Percentiles rank a stretch among this genome's conserved stretches.
Conservation (phyloP, 495 filamentous ascomycete species). For the Penicillium simplicissimum region DNA sequence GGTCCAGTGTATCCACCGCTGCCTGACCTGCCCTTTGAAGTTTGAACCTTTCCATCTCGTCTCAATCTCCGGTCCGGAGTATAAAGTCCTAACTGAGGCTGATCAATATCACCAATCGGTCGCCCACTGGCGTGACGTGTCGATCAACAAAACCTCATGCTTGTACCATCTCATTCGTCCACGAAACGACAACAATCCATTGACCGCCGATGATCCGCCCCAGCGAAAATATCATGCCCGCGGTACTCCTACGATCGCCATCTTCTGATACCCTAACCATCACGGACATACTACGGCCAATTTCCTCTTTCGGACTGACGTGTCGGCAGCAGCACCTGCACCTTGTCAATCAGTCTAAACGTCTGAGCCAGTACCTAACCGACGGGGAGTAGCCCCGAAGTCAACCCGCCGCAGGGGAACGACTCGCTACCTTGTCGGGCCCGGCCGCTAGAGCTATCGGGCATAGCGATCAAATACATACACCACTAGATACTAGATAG, state of each 20-base stretch:
- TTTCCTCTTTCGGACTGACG: constrained; percentile 4
- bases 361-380: no score
- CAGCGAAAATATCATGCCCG: not conserved
- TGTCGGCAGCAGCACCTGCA: not conserved
- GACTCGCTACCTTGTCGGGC: no score
- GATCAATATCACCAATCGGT: not conserved
- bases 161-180: not conserved
- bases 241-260: not conserved
- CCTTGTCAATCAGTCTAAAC: not conserved
- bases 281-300: not conserved
- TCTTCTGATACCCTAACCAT: not conserved
- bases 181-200: not conserved
- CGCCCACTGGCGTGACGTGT: not conserved
- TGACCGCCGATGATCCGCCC: not conserved
- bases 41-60: not conserved
- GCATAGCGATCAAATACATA: not conserved
- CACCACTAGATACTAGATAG: not conserved
- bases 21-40: not conserved
- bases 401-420: no score
- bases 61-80: not conserved
- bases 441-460: not conserved
- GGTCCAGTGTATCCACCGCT: not conserved
- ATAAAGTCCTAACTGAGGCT: not conserved
- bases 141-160: not conserved
- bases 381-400: no score